Conservation (phyloP, 2,329 filamentous ascomycete genomes). For the Epichloe brachyelytri region DNA sequence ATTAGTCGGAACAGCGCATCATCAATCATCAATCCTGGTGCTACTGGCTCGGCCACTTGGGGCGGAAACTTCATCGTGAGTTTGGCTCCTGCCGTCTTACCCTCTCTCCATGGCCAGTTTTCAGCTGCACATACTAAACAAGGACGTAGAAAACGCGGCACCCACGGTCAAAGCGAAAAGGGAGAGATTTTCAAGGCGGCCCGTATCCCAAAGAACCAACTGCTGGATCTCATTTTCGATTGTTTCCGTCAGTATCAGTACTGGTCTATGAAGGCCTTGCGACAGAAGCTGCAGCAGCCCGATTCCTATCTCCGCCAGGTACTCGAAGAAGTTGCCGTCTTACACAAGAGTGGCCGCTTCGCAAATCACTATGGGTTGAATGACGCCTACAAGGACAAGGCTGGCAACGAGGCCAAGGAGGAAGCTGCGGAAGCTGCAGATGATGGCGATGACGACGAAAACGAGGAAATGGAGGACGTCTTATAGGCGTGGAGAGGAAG, state of each 20-base stretch:
- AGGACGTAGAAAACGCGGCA: slow-evolving; percentile 35
- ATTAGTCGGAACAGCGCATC: slow-evolving; percentile 37
- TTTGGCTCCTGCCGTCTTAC: slow-evolving; percentile 6
- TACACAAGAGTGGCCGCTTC: slow-evolving; percentile 74
- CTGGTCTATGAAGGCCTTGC: slow-evolving; percentile 86
- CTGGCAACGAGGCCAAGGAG: slow-evolving; percentile 33
- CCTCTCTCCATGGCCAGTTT: not conserved
- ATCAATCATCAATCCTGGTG: slow-evolving; percentile 43
- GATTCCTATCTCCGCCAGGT: slow-evolving; percentile 85
- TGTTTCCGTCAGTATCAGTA: slow-evolving; percentile 80
- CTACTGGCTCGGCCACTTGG: slow-evolving; percentile 24
- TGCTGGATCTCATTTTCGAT: slow-evolving; percentile 72
- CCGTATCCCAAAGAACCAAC: slow-evolving; percentile 77
- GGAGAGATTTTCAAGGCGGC: slow-evolving; percentile 67
- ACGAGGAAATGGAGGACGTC: slow-evolving; percentile 74
- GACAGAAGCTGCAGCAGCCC: slow-evolving; percentile 66
- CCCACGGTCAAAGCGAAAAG: slow-evolving; percentile 43
- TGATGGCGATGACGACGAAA: slow-evolving; percentile 53
- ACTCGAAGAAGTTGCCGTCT: slow-evolving; percentile 66
- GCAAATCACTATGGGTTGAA: slow-evolving; percentile 77
- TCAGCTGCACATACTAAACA: not conserved
- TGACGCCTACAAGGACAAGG: slow-evolving; percentile 34
- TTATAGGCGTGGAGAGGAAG: slow-evolving; percentile 16
- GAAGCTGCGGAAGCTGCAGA: slow-evolving; percentile 43
- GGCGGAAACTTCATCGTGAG: slow-evolving; percentile 44